Percentiles rank a stretch among this genome's conserved stretches.
Conservation (phyloP, 169 alveolate genomes). For the Eimeria necatrix region DNA sequence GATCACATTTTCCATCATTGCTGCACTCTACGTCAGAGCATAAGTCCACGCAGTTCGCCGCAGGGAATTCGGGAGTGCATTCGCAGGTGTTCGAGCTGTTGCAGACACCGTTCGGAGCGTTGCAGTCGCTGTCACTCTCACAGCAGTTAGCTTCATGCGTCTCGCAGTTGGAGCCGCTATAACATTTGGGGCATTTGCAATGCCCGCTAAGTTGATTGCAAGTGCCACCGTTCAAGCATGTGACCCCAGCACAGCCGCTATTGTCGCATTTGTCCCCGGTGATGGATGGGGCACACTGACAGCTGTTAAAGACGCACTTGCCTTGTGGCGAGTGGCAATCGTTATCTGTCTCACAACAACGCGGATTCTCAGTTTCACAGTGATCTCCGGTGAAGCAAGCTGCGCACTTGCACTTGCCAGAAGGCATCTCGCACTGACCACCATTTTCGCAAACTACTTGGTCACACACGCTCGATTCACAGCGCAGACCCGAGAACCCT, state of each 20-base stretch:
- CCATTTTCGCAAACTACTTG: slow-evolving; percentile 62
- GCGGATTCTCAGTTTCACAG: slow-evolving; percentile 48
- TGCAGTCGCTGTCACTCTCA: slow-evolving; percentile 66
- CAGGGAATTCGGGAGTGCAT: slow-evolving; percentile 48
- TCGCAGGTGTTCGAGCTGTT: slow-evolving; percentile 53
- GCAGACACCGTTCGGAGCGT: slow-evolving; percentile 58
- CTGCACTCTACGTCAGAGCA: slow-evolving; percentile 62
- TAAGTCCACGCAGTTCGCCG: slow-evolving; percentile 68
- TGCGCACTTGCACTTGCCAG: slow-evolving; percentile 73
- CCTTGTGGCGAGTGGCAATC: slow-evolving; percentile 71
- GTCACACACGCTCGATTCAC: slow-evolving; percentile 63
- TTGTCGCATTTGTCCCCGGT: slow-evolving; percentile 77
- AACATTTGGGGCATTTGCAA: slow-evolving; percentile 68
- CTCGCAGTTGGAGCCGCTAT: slow-evolving; percentile 56
- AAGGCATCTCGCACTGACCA: slow-evolving; percentile 71
- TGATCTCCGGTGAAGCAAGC: slow-evolving; percentile 62
- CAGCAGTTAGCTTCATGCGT: slow-evolving; percentile 54
- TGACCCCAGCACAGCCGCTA: slow-evolving; percentile 68
- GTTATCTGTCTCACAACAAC: slow-evolving; percentile 67
- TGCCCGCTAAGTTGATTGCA: slow-evolving; percentile 54
- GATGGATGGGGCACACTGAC: slow-evolving; percentile 63
- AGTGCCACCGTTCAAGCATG: slow-evolving; percentile 73
- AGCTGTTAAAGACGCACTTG: slow-evolving; percentile 57
- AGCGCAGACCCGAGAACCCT: slow-evolving; percentile 65
- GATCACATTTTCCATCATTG: slow-evolving; percentile 70